These are phyloP conservation scores for Aquilaria yunnanensis DNA, from an alignment of 345 rosid species.

Conservation along the genomic window DNA sequence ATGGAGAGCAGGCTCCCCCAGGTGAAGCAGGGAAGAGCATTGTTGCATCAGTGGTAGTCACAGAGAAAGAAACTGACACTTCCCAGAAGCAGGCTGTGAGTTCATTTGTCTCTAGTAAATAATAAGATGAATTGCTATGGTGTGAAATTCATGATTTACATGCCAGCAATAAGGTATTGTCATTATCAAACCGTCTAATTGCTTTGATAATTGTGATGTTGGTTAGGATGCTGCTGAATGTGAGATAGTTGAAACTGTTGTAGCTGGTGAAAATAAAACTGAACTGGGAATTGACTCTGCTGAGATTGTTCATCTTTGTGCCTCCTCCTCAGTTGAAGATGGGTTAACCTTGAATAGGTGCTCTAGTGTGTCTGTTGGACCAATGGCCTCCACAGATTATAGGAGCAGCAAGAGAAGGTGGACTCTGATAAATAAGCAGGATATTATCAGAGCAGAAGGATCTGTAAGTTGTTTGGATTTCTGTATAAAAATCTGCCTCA, in stretches of 20 bases:
- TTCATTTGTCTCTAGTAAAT: not conserved
- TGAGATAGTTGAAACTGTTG: slow-evolving; percentile 1
- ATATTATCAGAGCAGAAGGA: not conserved
- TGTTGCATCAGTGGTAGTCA: slow-evolving; percentile 6
- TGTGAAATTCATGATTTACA: not conserved
- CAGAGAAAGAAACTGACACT: not conserved
- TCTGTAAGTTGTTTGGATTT: not conserved
- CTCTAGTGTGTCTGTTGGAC: not conserved
- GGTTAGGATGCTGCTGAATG: slow-evolving; percentile 14
- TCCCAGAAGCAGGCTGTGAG: slow-evolving; percentile 4
- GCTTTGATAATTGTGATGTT: not conserved
- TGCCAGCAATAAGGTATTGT: not conserved
- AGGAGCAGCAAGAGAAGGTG: not conserved
- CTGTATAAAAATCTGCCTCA: no score
- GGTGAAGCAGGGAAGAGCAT: slow-evolving; percentile 1
- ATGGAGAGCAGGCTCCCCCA: not conserved
- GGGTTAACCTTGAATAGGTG: not conserved
- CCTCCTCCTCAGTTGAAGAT: not conserved
- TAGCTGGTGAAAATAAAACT: not conserved
- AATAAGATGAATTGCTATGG: not conserved
- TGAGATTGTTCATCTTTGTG: not conserved
- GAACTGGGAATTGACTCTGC: slow-evolving; percentile 2
- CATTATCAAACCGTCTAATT: not conserved
- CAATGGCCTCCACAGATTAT: not conserved
- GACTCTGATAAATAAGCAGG: slow-evolving; percentile 7